A percentile compares a stretch with the other conserved stretches of the same genome.
These are phyloP conservation scores for Ophiostoma ulmi DNA, from an alignment of 2,329 filamentous ascomycete species.

Conservation along the genomic window DNA sequence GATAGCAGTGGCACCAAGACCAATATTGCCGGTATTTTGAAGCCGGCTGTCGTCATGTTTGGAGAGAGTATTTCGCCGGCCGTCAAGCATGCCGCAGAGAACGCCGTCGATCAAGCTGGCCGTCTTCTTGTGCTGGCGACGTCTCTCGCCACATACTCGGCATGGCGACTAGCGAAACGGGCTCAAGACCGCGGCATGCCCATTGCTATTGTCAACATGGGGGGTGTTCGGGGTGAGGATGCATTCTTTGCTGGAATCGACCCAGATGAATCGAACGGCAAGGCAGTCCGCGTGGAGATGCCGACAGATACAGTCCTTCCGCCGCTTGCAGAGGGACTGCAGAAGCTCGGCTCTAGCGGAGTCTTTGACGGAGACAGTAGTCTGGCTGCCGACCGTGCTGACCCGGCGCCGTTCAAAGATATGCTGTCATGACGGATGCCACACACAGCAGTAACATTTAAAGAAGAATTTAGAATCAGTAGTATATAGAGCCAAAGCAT, in stretches of 20 bases:
- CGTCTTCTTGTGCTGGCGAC: conserved; percentile 78
- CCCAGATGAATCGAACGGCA: conserved; percentile 46
- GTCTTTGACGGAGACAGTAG: not conserved
- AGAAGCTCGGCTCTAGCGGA: conserved; percentile 30
- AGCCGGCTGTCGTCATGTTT: conserved; percentile 94
- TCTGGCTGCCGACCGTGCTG: conserved; percentile 29
- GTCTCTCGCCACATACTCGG: conserved; percentile 89
- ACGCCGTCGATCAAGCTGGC: conserved; percentile 70
- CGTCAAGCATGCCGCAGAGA: conserved; percentile 72
- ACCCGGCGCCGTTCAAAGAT: conserved; percentile 49
- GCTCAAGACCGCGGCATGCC: conserved; percentile 79
- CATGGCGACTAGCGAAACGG: conserved; percentile 80
- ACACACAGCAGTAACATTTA: conserved; percentile 25
- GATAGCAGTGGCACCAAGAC: conserved; percentile 6
- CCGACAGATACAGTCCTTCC: conserved; percentile 56
- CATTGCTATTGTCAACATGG: conserved; percentile 81
- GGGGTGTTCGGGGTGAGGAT: conserved; percentile 78
- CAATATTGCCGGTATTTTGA: conserved; percentile 70
- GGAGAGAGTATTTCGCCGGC: conserved; percentile 72
- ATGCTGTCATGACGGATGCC: conserved; percentile 49
- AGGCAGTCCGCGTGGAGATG: conserved; percentile 53
- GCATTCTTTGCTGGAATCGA: conserved; percentile 57
- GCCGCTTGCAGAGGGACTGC: conserved; percentile 49
- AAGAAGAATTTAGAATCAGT: conserved; percentile 23
- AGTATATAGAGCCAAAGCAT: not conserved